phyloP scores from a whole-genome alignment of 495 filamentous ascomycete species.

The Neurospora africana region DNA sequence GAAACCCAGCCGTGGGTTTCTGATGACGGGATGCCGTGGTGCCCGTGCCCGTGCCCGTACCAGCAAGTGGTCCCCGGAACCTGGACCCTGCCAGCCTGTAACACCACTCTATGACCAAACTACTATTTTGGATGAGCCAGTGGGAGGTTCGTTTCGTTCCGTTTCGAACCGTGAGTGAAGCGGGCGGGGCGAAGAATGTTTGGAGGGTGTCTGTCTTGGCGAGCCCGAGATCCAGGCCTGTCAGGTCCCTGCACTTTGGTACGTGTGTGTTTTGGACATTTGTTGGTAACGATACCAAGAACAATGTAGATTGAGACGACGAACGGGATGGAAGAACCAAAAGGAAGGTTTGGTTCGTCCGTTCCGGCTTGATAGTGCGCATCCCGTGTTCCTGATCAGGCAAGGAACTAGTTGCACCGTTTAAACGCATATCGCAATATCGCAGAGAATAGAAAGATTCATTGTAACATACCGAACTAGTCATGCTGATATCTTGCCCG shows the following conservation, averaged over 20 bases:
- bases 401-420: background rate
- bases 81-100: background rate
- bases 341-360: background rate
- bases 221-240: background rate
- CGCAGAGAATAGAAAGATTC: background rate
- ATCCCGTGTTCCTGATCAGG: background rate
- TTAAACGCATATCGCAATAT: background rate
- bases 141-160: background rate
- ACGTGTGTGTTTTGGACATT: background rate
- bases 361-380: background rate
- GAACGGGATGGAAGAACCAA: background rate
- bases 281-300: background rate
- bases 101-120: background rate
- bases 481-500: background rate
- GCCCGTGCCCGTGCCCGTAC: background rate
- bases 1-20: background rate
- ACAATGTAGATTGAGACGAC: background rate
- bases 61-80: conserved; percentile 2
- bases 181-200: background rate
- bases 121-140: background rate
- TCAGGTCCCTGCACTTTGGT: background rate
- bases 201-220: background rate
- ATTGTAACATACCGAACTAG: background rate
- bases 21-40: background rate
- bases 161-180: background rate